Evolutionary conservation across 371 early-diverging fungal genomes (phyloP).

Genomic region (Circinella minor): DNA sequence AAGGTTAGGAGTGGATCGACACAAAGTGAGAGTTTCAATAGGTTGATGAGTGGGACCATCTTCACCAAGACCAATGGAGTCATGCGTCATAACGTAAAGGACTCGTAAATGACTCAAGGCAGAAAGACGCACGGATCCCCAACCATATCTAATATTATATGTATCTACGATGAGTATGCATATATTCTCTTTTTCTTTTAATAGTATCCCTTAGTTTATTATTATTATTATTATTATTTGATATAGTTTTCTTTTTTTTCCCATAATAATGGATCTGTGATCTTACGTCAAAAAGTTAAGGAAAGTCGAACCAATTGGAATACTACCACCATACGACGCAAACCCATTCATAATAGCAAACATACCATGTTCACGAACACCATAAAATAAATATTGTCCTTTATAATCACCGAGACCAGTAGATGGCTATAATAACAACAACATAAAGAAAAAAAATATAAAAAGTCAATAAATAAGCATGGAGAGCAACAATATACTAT

Average conservation of each 20-base stretch:
- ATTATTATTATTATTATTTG: too few species aligned
- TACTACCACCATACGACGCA: constrained; percentile 79
- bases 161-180: too few species aligned
- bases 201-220: background rate
- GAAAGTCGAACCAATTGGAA: constrained; percentile 97
- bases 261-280: too few species aligned
- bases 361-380: constrained; percentile 99
- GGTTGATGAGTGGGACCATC: constrained; percentile 99
- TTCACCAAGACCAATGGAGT: constrained; percentile 98
- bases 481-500: too few species aligned
- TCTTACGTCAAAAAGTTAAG: constrained; percentile 93
- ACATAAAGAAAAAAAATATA: constrained; percentile 80
- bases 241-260: too few species aligned
- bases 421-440: constrained; percentile 25
- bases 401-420: constrained; percentile 76
- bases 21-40: constrained; percentile 91
- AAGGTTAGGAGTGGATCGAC: constrained; percentile 95
- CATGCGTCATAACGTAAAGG: constrained; percentile 99
- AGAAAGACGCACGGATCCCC: constrained; percentile 92
- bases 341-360: constrained; percentile 96
- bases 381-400: constrained; percentile 95
- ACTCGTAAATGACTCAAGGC: constrained; percentile 90
- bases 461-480: constrained; percentile 32
- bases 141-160: constrained; percentile 54
- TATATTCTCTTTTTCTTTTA: too few species aligned